Conservation (phyloP, 495 filamentous ascomycete species). For the Penicillium nucicola region DNA sequence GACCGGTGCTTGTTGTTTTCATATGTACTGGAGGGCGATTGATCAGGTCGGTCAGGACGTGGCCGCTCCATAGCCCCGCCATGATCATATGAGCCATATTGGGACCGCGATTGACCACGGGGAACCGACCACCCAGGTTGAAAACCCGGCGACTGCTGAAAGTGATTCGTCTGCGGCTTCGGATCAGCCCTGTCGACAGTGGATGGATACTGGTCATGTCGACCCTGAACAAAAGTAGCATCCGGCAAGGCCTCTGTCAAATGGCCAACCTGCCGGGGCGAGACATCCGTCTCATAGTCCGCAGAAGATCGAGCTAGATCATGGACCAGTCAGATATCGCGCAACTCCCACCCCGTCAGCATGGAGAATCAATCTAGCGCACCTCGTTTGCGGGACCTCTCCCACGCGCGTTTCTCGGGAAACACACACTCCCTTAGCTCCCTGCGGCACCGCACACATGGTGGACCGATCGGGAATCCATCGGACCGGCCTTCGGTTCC, state of each 20-base stretch:
- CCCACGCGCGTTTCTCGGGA: constrained; percentile 66
- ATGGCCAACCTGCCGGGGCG: background rate
- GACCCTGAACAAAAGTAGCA: background rate
- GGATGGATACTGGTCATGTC: background rate
- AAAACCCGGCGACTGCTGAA: background rate
- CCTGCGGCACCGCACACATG: constrained; percentile 86
- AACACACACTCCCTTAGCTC: constrained; percentile 93
- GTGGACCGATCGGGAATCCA: constrained; percentile 74
- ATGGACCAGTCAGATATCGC: constrained; percentile 1
- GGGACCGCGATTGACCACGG: background rate
- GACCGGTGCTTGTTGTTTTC: constrained; percentile 27
- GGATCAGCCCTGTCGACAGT: background rate
- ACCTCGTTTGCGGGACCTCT: constrained; percentile 39
- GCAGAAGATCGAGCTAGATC: constrained; percentile 16
- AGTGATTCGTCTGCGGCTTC: background rate
- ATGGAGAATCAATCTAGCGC: constrained; percentile 2
- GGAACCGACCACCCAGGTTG: constrained; percentile 2
- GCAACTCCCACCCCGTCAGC: background rate
- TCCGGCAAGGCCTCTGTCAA: background rate
- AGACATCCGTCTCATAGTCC: constrained; percentile 9
- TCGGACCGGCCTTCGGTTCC: constrained; percentile 58
- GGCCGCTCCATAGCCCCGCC: background rate
- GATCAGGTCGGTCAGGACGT: background rate
- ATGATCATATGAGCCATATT: background rate
- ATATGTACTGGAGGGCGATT: constrained; percentile 12